phyloP scores from a whole-genome alignment of 1,139 yeast genomes.

The Saccharomyces hybrid region DNA sequence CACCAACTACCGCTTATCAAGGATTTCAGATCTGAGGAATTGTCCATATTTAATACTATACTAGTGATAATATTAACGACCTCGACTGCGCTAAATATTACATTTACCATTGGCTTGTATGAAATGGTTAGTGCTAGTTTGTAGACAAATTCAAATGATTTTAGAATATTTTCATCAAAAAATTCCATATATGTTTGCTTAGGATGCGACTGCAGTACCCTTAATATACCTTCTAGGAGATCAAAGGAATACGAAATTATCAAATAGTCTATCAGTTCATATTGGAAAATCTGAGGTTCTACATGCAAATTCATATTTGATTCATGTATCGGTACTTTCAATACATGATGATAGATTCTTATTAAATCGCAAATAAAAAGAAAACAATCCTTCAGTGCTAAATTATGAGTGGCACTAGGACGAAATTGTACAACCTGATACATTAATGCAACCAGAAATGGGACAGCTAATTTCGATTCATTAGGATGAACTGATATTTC shows the following conservation, averaged over 20 bases:
- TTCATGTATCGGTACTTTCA: constrained; percentile 23
- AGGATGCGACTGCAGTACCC: constrained; percentile 19
- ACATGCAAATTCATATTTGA: constrained; percentile 7
- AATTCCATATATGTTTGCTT: constrained; percentile 12
- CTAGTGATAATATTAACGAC: constrained; percentile 21
- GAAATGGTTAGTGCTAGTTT: constrained; percentile 27
- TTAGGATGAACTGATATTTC: constrained; percentile 22
- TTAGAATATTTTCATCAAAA: constrained; percentile 16
- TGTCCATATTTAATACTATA: constrained; percentile 7
- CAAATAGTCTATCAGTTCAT: constrained; percentile 42
- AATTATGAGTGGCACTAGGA: constrained; percentile 45
- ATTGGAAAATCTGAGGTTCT: constrained; percentile 29
- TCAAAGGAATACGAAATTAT: constrained; percentile 47
- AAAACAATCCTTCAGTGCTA: constrained; percentile 29
- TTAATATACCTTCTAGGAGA: constrained; percentile 40
- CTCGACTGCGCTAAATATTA: constrained; percentile 23
- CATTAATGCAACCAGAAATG: constrained; percentile 48
- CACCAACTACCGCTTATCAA: constrained; percentile 23
- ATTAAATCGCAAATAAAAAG: constrained; percentile 23
- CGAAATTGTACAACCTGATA: constrained; percentile 48
- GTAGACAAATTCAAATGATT: constrained; percentile 20
- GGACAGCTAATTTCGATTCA: constrained; percentile 35
- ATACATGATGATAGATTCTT: constrained; percentile 20
- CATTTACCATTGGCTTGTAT: constrained; percentile 24
- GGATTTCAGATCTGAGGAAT: background rate